Evolutionary conservation across 805 yeast genomes (phyloP).

Genomic region (Yarrowia yakushimensis): DNA sequence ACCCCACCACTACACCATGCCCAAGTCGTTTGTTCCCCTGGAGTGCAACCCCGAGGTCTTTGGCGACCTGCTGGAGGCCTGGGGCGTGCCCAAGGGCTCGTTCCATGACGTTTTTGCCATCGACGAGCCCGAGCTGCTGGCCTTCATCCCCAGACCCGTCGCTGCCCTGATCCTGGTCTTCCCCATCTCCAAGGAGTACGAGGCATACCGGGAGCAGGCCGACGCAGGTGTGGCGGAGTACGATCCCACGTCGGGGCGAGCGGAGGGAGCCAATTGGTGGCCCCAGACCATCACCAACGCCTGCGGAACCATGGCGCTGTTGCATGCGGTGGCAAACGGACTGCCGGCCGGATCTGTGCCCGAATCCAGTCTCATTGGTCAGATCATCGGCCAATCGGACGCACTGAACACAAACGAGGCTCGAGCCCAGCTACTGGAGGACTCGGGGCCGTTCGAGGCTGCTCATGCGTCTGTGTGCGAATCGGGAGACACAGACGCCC

Average conservation of each 20-base stretch:
- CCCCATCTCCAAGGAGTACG: slow-evolving; percentile 68
- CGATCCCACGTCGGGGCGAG: slow-evolving; percentile 29
- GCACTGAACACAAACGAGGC: slow-evolving; percentile 36
- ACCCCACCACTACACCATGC: neutral
- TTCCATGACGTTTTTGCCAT: slow-evolving; percentile 83
- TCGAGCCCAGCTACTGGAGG: slow-evolving; percentile 46
- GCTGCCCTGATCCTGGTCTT: slow-evolving; percentile 73
- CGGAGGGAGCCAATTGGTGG: slow-evolving; percentile 60
- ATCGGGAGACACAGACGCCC: slow-evolving; percentile 41
- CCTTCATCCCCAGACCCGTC: slow-evolving; percentile 78
- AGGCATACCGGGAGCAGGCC: slow-evolving; percentile 45
- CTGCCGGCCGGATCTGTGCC: slow-evolving; percentile 36
- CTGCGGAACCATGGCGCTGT: slow-evolving; percentile 86
- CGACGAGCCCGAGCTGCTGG: slow-evolving; percentile 75
- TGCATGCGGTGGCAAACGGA: slow-evolving; percentile 55
- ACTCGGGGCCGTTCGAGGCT: slow-evolving; percentile 41
- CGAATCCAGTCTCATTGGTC: slow-evolving; percentile 34
- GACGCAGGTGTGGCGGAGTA: slow-evolving; percentile 42
- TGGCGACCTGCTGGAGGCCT: slow-evolving; percentile 56
- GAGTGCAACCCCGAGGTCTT: slow-evolving; percentile 90
- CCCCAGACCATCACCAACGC: slow-evolving; percentile 83
- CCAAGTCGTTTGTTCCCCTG: slow-evolving; percentile 58
- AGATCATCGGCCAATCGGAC: slow-evolving; percentile 35
- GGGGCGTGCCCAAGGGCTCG: slow-evolving; percentile 61
- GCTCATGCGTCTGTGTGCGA: slow-evolving; percentile 41